Base-by-base conservation (phyloP, 2,329 filamentous ascomycete genomes). In the Nemania sp. region DNA sequence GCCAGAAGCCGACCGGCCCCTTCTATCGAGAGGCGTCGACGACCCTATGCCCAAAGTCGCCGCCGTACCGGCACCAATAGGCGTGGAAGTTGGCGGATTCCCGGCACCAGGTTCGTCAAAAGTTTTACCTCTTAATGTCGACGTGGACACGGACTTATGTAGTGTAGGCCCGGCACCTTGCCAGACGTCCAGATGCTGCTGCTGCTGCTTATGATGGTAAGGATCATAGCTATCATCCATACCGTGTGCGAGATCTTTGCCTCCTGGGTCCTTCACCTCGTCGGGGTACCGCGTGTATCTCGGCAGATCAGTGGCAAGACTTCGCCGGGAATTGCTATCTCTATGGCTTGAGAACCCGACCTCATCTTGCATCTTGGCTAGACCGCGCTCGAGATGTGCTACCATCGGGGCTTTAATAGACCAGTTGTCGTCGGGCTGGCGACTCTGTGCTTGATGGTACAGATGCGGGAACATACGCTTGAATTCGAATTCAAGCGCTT, bases 401-500 rank as follows among this genome's bases (percentile, higher is more conserved):
- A 80, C 72, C 65, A 79, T 73, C 34, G 76, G 73, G 6, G 75
- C 75, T 59, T 77, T 78, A 14, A 73, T 66, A 24, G 75, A 73
- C 59, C 75, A 75, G 36, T 75, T 73, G 33, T 74, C 72, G 23
- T 67, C 66, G 1, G 61, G 62, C 19, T 59, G 61, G 23, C 75
- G 66, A 2, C 74, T 17, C 37, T 54, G 69, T 0, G 71, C 74
- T 56, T 79, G 80, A 36, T 65, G 69, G 62, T 76, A 77, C 5
- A 83, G 67, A 9, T 73, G 70, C 6, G 78, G 75, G 56, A 77
- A 75, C 12, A 71, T 70, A 19, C 66, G 61, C 57, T 75, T 71
- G 49, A 83, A 78, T 51, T 82, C 79, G 0, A 68, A 66, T 61
- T 81, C 79, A 1, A 83, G 70, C 23, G 75, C 71, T 36, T 70